Base-by-base conservation (phyloP, 148 eudicot species). In the Chenopodium formosanum region DNA sequence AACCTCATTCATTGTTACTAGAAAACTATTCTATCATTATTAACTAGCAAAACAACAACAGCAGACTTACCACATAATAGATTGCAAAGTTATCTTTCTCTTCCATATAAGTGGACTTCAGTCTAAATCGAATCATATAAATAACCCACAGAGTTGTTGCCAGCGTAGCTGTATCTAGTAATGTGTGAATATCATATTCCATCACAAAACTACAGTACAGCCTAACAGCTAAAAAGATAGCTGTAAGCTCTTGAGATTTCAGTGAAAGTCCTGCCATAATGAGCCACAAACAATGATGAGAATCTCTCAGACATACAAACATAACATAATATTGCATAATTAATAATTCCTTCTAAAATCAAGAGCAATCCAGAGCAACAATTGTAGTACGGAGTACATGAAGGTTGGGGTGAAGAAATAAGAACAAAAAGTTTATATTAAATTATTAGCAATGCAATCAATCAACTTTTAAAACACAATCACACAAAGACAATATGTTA, bases 101-200 rank as follows among this genome's bases (percentile, higher is more conserved):
- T 82, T 83, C 88, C 89, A 87, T 87, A 76, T 87, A 87, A 16
- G 89, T 85, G 46, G 88, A 75, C 78, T 77, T 85, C 63, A 87
- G 44, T 62, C 81, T 87, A 73, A 87, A 87, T 20, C 89, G 89
- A 23, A 87, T 87, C 87, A 87, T 85, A 78, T 87, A 87, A 62
- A 87, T 87, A 81, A 87, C 89, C 89, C 89, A 87, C 37, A 87
- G 78, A 9, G 89, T 87, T 50, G 87, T 83, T 37, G 60, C 86
- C 79, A 87, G 81, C 2, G 89, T 87, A 53, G 89, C 89, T 44
- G 89, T 83, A 81, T 87, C 89, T 76, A 87, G 77, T 77, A 87
- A 25, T 2, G 89, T 87, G 75, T 87, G 89, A 40, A 87, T 87
- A 73, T 87, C 89, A 85, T 87, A 87, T 83, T 87, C 89, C 89